Conservation (phyloP, 1,284 basidiomycete genomes). For the Pyrrhoderma lamaoense region DNA sequence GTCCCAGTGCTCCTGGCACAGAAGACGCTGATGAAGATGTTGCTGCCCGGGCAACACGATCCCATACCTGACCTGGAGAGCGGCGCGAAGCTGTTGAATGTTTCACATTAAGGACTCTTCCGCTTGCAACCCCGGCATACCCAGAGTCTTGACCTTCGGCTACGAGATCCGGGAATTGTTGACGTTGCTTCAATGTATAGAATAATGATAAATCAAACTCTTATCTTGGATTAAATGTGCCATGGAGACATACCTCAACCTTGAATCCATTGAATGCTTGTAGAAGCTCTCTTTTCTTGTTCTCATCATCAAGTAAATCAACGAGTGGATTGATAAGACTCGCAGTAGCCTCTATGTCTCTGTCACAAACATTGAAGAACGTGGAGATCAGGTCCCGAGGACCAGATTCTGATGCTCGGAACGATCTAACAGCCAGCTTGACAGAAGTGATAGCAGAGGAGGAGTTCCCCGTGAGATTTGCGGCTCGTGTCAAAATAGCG, state of each 20-base stretch:
- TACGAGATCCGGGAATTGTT: slow-evolving; percentile 75
- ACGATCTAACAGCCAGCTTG: slow-evolving; percentile 76
- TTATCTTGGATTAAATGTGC: neutral
- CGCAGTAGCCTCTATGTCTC: slow-evolving; percentile 68
- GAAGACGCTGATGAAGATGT: slow-evolving; percentile 36
- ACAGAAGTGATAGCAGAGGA: slow-evolving; percentile 69
- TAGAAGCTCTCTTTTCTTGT: slow-evolving; percentile 74
- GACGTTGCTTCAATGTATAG: slow-evolving; percentile 51
- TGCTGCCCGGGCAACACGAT: slow-evolving; percentile 83
- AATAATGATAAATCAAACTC: slow-evolving; percentile 1
- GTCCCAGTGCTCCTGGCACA: slow-evolving; percentile 30
- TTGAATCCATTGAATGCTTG: slow-evolving; percentile 80
- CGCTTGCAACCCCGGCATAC: slow-evolving; percentile 74
- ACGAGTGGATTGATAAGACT: slow-evolving; percentile 75
- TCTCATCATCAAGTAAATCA: slow-evolving; percentile 76
- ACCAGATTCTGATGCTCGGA: slow-evolving; percentile 69
- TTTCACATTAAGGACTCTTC: slow-evolving; percentile 79
- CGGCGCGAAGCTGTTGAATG: slow-evolving; percentile 53
- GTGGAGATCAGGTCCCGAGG: slow-evolving; percentile 84
- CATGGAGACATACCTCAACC: slow-evolving; percentile 53
- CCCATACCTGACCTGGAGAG: slow-evolving; percentile 66
- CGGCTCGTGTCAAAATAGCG: slow-evolving; percentile 62
- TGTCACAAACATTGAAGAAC: slow-evolving; percentile 78
- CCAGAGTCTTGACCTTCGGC: slow-evolving; percentile 54
- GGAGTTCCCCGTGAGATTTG: slow-evolving; percentile 63